A percentile compares a stretch with the other conserved stretches of the same genome.
Conservation (phyloP, 805 yeast genomes). For the Tetrapisispora iriomotensis region DNA sequence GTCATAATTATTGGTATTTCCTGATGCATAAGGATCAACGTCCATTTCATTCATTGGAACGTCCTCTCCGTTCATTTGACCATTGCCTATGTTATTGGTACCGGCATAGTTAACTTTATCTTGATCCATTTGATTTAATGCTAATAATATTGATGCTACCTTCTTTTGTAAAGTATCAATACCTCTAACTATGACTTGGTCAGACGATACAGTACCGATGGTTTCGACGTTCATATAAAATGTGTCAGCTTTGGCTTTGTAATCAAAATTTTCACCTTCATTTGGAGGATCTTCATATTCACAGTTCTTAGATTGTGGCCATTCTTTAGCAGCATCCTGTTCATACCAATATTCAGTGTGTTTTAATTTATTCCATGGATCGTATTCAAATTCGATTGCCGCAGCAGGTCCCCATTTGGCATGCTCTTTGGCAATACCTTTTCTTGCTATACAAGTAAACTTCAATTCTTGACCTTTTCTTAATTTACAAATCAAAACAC, state of each 20-base stretch:
- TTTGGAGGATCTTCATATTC: constrained; percentile 95
- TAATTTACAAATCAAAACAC: constrained; percentile 84
- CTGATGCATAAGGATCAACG: constrained; percentile 27
- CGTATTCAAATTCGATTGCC: constrained; percentile 93
- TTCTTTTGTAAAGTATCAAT: constrained; percentile 80
- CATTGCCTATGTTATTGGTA: neutral
- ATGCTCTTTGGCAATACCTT: constrained; percentile 95
- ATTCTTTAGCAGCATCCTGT: constrained; percentile 75
- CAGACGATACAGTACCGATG: constrained; percentile 79
- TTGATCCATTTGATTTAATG: constrained; percentile 39
- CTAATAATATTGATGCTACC: constrained; percentile 81
- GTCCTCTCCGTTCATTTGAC: constrained; percentile 17
- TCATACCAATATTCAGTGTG: constrained; percentile 98
- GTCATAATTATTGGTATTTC: constrained; percentile 22
- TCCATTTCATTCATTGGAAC: constrained; percentile 24
- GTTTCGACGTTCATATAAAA: constrained; percentile 89
- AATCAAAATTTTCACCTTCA: constrained; percentile 80
- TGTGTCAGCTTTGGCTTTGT: constrained; percentile 66
- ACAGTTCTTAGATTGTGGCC: constrained; percentile 85
- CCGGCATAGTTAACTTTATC: constrained; percentile 33
- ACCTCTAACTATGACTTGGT: constrained; percentile 80
- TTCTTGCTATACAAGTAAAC: constrained; percentile 88
- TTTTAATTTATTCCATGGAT: constrained; percentile 96
- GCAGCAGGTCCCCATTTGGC: constrained; percentile 98
- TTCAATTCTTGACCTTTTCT: constrained; percentile 87